These are phyloP conservation scores for Suillus occidentalis DNA, from an alignment of 768 basidiomycete species.

Conservation along the genomic window DNA sequence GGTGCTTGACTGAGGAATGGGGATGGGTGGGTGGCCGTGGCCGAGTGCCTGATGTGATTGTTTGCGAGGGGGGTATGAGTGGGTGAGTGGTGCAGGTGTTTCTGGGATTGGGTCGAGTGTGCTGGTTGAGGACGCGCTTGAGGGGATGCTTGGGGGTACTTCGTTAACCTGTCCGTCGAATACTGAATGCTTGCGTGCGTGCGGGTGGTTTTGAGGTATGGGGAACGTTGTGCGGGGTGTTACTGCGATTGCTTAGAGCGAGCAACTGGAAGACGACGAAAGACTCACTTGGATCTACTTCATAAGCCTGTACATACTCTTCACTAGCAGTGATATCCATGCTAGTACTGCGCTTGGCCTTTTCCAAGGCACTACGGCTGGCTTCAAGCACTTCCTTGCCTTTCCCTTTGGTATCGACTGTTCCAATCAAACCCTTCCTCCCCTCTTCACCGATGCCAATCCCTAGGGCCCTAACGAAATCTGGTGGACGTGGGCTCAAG, in stretches of 20 bases:
- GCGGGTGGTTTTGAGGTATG: conserved; percentile 64
- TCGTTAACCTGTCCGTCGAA: conserved; percentile 48
- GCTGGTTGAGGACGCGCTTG: conserved; percentile 41
- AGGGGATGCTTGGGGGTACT: conserved; percentile 18
- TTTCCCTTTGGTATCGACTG: conserved; percentile 30
- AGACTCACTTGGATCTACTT: conserved; percentile 21
- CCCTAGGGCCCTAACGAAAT: conserved; percentile 19
- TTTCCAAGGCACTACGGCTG: conserved; percentile 52
- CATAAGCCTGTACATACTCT: conserved; percentile 32
- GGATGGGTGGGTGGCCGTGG: conserved; percentile 35
- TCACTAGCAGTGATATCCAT: conserved; percentile 10
- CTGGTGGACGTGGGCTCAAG: conserved; percentile 38
- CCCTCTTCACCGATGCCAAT: conserved; percentile 34
- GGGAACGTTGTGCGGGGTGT: conserved; percentile 52
- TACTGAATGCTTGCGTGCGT: conserved; percentile 74
- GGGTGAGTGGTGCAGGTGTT: conserved; percentile 37
- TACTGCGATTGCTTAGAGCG: conserved; percentile 29
- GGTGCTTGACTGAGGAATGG: conserved; percentile 13
- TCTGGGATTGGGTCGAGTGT: conserved; percentile 52
- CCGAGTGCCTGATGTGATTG: conserved; percentile 49
- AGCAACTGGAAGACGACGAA: not conserved
- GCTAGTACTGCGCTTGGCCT: conserved; percentile 29
- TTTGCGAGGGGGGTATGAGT: conserved; percentile 38
- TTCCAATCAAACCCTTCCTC: conserved; percentile 55
- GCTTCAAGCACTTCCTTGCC: conserved; percentile 53